Base-by-base conservation (phyloP, 768 basidiomycete species). In the Filobasidium wieringae region DNA sequence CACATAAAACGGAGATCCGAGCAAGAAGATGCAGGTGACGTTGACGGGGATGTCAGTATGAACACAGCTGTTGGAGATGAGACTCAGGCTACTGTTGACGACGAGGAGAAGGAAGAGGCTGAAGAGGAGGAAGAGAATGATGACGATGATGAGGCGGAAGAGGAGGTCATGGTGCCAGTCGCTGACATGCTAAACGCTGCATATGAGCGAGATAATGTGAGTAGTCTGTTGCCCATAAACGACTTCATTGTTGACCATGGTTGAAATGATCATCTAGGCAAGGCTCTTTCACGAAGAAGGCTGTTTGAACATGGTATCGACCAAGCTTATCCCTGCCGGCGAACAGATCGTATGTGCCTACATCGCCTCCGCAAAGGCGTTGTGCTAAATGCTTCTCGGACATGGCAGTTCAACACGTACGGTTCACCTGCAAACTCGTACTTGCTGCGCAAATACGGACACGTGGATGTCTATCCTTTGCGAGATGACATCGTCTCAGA, bases 401-500 rank as follows among this genome's bases (percentile, higher is more conserved):
- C n/a, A n/a, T n/a, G n/a, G 5, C 64, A 92, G 89, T 90, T 84
- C 82, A 97, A 97, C 72, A 96, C 93, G 0, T 99, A 97, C 71
- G 88, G 85, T 27, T 87, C 92, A 67, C 84, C 82, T 1, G 89
- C 93, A 5, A 97, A 97, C 68, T 81, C 87, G 7, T 92, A 92
- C 64, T 80, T 99, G 7, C 79, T 99, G n/a, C 82, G 95, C 41
- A 82, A 87, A 56, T 97, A 93, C 67, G 95, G 95, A 0, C 87
- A 96, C 67, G 84, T 93, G 54, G 95, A 97, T 73, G 67, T 83
- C 29, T 70, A 91, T 17, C 80, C 79, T 8, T 53, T 72, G 11
- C 52, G 56, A 1, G 14, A 34, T 9, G 59, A 55, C 2, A 33
- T 59, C 0, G 32, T 66, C 3, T n/a, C 30, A 12, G 43, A 39